Evolutionary conservation across 164 flowering plant species (phyloP).

Genomic region (Sextonia rubra): DNA sequence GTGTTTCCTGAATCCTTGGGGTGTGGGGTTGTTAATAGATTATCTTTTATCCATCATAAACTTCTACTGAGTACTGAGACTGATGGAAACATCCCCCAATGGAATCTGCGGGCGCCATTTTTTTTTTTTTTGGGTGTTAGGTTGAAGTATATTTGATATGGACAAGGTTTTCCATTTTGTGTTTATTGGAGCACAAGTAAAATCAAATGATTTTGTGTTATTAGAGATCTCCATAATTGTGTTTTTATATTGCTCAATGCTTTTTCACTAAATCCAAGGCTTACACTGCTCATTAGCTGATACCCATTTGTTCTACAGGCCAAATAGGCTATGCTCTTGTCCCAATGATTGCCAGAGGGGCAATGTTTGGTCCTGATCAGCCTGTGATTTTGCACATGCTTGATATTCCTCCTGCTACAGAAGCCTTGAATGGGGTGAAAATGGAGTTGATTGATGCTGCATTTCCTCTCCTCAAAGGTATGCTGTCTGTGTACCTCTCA

Average conservation of each 20-base stretch:
- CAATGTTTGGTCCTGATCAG: constrained; percentile 82
- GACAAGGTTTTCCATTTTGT: neutral
- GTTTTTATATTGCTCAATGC: neutral
- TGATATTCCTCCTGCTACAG: constrained; percentile 61
- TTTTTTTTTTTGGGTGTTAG: neutral
- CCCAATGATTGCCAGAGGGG: constrained; percentile 84
- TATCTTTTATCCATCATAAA: no score
- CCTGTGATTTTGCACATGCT: constrained; percentile 85
- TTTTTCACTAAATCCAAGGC: neutral
- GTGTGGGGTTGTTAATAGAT: no score
- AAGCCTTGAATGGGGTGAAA: constrained; percentile 67
- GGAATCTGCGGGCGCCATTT: no score
- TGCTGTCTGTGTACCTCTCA: neutral
- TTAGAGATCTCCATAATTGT: neutral
- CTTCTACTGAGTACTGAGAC: no score
- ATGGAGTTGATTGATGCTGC: constrained; percentile 89
- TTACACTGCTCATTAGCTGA: neutral
- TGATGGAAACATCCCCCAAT: no score
- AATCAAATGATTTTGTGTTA: neutral
- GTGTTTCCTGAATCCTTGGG: no score
- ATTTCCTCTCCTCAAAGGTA: constrained; percentile 82
- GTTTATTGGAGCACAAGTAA: neutral
- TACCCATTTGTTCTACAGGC: constrained; percentile 37
- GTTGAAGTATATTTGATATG: neutral
- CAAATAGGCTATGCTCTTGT: constrained; percentile 90